Percentiles rank a stretch among this genome's conserved stretches.
These are phyloP conservation scores for Dendrothele bispora DNA, from an alignment of 768 basidiomycete species.

Conservation along the genomic window DNA sequence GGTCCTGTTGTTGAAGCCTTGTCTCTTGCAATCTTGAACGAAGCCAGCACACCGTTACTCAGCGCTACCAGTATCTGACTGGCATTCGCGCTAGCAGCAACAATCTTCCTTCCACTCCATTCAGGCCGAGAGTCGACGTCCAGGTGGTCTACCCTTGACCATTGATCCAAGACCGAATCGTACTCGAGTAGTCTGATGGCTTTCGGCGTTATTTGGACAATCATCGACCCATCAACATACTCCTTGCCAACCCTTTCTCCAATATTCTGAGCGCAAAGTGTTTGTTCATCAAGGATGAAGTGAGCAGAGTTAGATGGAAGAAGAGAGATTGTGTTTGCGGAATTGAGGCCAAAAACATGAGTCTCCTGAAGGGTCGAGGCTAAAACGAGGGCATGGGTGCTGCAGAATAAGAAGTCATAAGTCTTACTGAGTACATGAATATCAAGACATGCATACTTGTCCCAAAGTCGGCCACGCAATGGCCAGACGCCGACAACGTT, in stretches of 20 bases:
- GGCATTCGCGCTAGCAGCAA: slow-evolving; percentile 67
- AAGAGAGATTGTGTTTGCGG: slow-evolving; percentile 40
- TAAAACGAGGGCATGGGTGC: slow-evolving; percentile 56
- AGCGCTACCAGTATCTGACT: slow-evolving; percentile 68
- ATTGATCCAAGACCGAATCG: slow-evolving; percentile 43
- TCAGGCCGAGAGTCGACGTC: background rate
- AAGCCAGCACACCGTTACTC: slow-evolving; percentile 48
- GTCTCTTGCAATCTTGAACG: slow-evolving; percentile 48
- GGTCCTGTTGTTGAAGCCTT: too few species aligned
- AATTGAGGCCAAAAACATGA: slow-evolving; percentile 52
- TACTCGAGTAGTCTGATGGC: slow-evolving; percentile 58
- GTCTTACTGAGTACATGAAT: too few species aligned
- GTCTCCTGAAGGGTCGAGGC: slow-evolving; percentile 60
- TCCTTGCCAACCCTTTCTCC: slow-evolving; percentile 28
- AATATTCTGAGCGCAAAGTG: slow-evolving; percentile 66
- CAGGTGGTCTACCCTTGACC: slow-evolving; percentile 40
- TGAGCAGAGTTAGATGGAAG: slow-evolving; percentile 36
- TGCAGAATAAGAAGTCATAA: slow-evolving; percentile 23
- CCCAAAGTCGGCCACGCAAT: too few species aligned
- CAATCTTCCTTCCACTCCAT: slow-evolving; percentile 37
- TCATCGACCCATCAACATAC: slow-evolving; percentile 48
- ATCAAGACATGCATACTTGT: background rate
- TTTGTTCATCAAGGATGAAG: slow-evolving; percentile 51
- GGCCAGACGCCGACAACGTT: slow-evolving; percentile 66
- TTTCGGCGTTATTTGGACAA: slow-evolving; percentile 72